phyloP scores from a whole-genome alignment of 163 green algal species.

The Volvox carteri region DNA sequence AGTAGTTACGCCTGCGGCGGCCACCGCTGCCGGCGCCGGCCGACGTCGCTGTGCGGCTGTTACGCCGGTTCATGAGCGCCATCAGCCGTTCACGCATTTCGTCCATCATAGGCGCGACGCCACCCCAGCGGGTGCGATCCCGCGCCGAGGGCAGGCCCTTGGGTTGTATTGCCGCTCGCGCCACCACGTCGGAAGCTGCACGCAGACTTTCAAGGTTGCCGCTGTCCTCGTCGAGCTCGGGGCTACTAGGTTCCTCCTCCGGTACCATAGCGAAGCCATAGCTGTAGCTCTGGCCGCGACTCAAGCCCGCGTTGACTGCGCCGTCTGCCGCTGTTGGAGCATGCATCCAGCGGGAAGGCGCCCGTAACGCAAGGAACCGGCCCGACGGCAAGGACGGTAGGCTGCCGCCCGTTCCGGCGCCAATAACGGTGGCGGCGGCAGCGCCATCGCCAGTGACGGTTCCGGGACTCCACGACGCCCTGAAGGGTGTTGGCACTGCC shows the following conservation, averaged over 20 bases:
- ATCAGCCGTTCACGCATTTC: conserved; percentile 40
- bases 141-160: neutral
- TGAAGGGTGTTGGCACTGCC: neutral
- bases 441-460: neutral
- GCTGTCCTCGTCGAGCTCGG: neutral
- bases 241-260: conserved; percentile 21
- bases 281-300: conserved; percentile 27
- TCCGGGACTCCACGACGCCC: neutral
- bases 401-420: neutral
- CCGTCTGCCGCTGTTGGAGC: neutral
- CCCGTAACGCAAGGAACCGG: neutral
- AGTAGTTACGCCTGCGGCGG: neutral
- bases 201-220: neutral
- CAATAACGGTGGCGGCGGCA: neutral
- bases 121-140: neutral
- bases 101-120: neutral
- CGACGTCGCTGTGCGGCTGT: neutral
- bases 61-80: conserved; percentile 5
- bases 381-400: neutral
- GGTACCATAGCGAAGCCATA: conserved; percentile 1
- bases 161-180: neutral
- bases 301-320: neutral
- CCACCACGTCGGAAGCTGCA: neutral
- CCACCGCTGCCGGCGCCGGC: neutral
- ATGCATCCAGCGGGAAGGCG: conserved; percentile 4